phyloP scores from a whole-genome alignment of 352 stramenopile species.

The Pythium coloratum region DNA sequence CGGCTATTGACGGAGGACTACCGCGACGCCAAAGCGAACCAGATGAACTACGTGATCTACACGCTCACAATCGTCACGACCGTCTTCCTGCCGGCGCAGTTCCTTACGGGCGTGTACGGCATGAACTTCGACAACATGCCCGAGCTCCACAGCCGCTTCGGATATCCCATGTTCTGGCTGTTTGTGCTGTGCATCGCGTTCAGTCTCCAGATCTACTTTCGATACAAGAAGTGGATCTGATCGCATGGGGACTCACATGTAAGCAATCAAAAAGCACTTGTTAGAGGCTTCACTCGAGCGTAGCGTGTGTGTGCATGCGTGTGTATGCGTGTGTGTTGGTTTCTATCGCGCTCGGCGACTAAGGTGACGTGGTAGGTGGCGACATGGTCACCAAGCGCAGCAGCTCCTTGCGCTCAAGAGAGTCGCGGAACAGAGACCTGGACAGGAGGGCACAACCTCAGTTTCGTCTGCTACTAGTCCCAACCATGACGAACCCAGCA shows the following conservation, averaged over 20 bases:
- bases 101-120: slow-evolving; percentile 87
- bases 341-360: not conserved
- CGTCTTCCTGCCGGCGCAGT: slow-evolving; percentile 85
- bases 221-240: slow-evolving; percentile 85
- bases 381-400: slow-evolving; percentile 21
- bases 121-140: slow-evolving; percentile 93
- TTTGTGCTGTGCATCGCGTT: slow-evolving; percentile 68
- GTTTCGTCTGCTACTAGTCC: not conserved
- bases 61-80: slow-evolving; percentile 90
- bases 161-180: slow-evolving; percentile 84
- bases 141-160: slow-evolving; percentile 78
- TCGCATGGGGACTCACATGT: not conserved
- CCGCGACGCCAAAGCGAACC: slow-evolving; percentile 76
- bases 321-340: too few relatives aligned
- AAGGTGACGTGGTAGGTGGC: not conserved
- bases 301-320: not conserved
- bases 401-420: slow-evolving; percentile 49
- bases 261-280: not conserved
- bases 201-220: slow-evolving; percentile 76
- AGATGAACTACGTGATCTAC: slow-evolving; percentile 91
- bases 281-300: not conserved
- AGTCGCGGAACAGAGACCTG: slow-evolving; percentile 69
- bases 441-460: not conserved
- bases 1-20: slow-evolving; percentile 79
- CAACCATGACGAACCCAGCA: not conserved